Percentiles rank a stretch among this genome's conserved stretches.
phyloP scores from a whole-genome alignment of 1,284 basidiomycete species.

The Phlebopus sp. region DNA sequence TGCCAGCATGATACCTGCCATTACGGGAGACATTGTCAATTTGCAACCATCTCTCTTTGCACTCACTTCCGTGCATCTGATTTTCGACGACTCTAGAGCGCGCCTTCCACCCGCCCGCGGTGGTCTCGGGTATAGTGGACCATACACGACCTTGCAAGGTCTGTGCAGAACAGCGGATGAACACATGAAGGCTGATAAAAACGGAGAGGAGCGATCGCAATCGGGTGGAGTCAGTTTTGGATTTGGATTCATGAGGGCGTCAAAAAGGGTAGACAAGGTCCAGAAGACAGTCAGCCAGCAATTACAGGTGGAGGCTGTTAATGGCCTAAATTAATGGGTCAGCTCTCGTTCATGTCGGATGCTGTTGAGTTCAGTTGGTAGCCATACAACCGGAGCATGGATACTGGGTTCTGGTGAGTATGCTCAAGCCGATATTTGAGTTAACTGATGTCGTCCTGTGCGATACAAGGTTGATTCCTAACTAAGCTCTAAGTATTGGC shows the following conservation, averaged over 20 bases:
- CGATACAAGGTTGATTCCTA: no score
- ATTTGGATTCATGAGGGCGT: constrained; percentile 10
- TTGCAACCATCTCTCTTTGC: constrained; percentile 68
- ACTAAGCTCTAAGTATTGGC: no score
- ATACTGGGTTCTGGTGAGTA: no score
- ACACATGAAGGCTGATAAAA: constrained; percentile 38
- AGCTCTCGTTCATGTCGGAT: neutral
- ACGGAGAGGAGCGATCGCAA: constrained; percentile 32
- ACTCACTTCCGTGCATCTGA: constrained; percentile 59
- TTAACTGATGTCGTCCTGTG: no score
- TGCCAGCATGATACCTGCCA: constrained; percentile 42
- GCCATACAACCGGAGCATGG: no score
- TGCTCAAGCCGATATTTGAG: no score
- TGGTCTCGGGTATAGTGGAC: constrained; percentile 62
- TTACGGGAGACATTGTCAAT: constrained; percentile 55
- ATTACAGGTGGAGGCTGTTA: constrained; percentile 14
- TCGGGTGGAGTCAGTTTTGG: constrained; percentile 31
- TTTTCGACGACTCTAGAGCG: constrained; percentile 71
- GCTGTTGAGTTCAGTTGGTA: neutral
- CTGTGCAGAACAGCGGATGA: constrained; percentile 54
- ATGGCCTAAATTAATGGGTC: constrained; percentile 17
- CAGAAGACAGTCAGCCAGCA: constrained; percentile 15
- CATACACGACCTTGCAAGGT: constrained; percentile 55
- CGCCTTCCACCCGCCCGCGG: constrained; percentile 54
- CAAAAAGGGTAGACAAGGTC: constrained; percentile 2